Conservation (phyloP, 495 filamentous ascomycete species). For the Cenococcum geophilum region DNA sequence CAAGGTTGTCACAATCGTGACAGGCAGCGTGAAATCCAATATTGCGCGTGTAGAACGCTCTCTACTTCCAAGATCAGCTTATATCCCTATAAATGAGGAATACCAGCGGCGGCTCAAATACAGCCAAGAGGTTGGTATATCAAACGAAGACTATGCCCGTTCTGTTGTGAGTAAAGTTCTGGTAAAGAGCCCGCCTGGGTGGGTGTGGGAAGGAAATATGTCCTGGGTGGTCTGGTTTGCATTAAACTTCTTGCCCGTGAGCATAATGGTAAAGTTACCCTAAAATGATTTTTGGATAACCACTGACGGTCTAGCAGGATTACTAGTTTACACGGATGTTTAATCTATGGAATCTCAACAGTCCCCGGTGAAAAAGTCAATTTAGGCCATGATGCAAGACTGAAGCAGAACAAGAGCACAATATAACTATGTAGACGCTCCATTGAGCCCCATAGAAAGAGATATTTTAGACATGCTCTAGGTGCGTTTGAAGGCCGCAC, state of each 20-base stretch:
- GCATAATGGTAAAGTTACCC: conserved; percentile 22
- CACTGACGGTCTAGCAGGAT: conserved; percentile 10
- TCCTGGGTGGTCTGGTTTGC: conserved; percentile 47
- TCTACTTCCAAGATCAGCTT: conserved; percentile 47
- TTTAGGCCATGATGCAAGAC: not conserved
- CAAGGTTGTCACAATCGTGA: conserved; percentile 46
- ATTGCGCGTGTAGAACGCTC: conserved; percentile 50
- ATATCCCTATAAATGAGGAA: conserved; percentile 46
- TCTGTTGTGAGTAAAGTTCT: conserved; percentile 53
- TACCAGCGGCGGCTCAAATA: conserved; percentile 50
- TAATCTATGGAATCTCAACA: conserved; percentile 20
- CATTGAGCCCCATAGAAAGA: no score
- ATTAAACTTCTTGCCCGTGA: conserved; percentile 39
- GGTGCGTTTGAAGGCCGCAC: no score
- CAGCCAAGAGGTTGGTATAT: conserved; percentile 53
- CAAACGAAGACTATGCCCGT: conserved; percentile 48
- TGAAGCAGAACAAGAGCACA: not conserved
- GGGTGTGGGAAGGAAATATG: conserved; percentile 50
- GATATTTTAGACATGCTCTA: no score
- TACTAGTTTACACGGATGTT: conserved; percentile 20
- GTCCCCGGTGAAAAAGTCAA: conserved; percentile 2
- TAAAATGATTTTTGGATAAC: not conserved
- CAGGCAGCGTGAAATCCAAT: conserved; percentile 55
- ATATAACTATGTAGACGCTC: no score
- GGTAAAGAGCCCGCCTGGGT: conserved; percentile 43